A percentile compares a stretch with the other conserved stretches of the same genome.
Conservation (phyloP, 2,329 filamentous ascomycete genomes). For the Lithohypha guttulata region DNA sequence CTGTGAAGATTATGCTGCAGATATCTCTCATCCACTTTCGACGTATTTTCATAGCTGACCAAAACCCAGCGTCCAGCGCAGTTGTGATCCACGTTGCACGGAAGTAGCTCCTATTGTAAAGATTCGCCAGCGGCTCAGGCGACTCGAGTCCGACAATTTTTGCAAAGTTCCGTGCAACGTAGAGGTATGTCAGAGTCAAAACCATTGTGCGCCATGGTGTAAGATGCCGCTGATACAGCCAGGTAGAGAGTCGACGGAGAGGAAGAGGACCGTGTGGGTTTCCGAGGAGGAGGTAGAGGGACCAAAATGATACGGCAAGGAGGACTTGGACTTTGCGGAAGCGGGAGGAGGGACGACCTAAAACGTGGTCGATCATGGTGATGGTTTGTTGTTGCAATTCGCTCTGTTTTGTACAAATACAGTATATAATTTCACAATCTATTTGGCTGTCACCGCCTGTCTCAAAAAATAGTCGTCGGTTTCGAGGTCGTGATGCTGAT, state of each 20-base stretch:
- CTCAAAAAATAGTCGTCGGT: not conserved
- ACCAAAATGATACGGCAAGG: conserved; percentile 85
- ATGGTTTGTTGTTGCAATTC: not conserved
- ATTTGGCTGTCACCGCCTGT: not conserved
- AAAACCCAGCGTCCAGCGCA: conserved; percentile 89
- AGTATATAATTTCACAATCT: not conserved
- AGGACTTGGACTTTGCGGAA: conserved; percentile 89
- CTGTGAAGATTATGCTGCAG: conserved; percentile 69
- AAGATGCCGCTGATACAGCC: conserved; percentile 54
- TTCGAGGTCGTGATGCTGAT: not conserved
- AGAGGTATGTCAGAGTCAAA: conserved; percentile 80
- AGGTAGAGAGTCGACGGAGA: conserved; percentile 57
- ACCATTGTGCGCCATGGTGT: conserved; percentile 86
- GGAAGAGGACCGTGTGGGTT: conserved; percentile 78
- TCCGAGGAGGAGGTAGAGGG: conserved; percentile 72
- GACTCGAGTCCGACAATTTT: conserved; percentile 83
- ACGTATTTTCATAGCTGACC: conserved; percentile 91
- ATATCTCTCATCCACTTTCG: conserved; percentile 72
- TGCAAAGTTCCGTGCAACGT: conserved; percentile 84
- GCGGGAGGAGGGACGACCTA: conserved; percentile 81
- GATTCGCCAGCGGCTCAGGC: conserved; percentile 84
- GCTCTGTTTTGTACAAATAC: not conserved
- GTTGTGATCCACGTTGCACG: conserved; percentile 95
- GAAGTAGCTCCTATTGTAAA: conserved; percentile 88
- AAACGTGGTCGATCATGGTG: conserved; percentile 58